Base-by-base conservation (phyloP, 139 green algal genomes). In the Edaphochlamys debaryana region DNA sequence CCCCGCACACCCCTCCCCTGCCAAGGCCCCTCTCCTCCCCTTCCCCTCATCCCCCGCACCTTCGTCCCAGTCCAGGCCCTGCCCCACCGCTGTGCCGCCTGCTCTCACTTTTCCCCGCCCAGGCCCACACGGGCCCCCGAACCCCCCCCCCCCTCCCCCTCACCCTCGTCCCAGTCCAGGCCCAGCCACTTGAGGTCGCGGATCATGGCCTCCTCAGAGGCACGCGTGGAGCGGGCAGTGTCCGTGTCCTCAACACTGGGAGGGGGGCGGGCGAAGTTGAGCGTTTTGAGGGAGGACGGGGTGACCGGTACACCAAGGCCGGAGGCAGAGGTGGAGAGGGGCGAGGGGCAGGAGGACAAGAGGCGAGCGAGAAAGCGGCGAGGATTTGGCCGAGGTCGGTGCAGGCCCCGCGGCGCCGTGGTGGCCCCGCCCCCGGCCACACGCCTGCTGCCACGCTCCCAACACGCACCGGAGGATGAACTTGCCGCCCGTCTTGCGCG, bases 201-300 rank as follows among this genome's bases (percentile, higher is more conserved):
- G 41, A 99, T 84, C 87, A 99, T 94, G 9, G 93, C 94, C 60
- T 97, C 89, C 89, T 99, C 97, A 34, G 88, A 96, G 83, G 96
- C 97, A 3, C 85, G 87, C 0, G 97, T 99, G 42, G 94, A 98
- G 32, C 97, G 92, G 30, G 97, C 95, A 62, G 91, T 86, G 87
- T 99, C 97, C 13, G 97, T 99, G 92, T 99, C 97, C 92, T 99
- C 97, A n/a, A 99, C 79, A 56, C 93, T 96, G 86, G 37, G 52
- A 36, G 68, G 52, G 52, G 7, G 58, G 6, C 15, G 42, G 69
- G 69, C 4, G 22, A 17, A 15, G 50, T 19, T 29, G 27, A 63
- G 40, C 23, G n/a, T n/a, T 27, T 41, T 29, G 7, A 48, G 36
- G 11, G 48, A 54, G 48, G 48, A 54, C 11, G 48, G 48, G 11